A percentile compares a stretch with the other conserved stretches of the same genome.
These are phyloP conservation scores for Rhodofomes roseus DNA, from an alignment of 1,284 basidiomycete genomes.

Conservation along the genomic window DNA sequence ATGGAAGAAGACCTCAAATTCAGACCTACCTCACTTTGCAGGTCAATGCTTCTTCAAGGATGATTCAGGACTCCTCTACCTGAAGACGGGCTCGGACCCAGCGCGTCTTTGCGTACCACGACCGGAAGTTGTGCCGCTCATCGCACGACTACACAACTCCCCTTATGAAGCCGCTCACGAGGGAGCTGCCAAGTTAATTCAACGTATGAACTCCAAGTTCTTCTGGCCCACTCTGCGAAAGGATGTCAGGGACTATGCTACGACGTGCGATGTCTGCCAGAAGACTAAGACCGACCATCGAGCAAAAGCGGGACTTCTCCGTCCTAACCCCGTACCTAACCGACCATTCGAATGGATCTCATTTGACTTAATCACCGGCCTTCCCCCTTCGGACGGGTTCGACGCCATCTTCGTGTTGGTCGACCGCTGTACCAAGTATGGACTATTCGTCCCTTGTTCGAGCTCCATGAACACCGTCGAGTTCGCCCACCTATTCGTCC, in stretches of 20 bases:
- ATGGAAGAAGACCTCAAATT: neutral
- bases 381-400: conserved; percentile 28
- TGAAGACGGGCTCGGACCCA: neutral
- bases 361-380: conserved; percentile 31
- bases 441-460: conserved; percentile 33
- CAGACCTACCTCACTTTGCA: neutral
- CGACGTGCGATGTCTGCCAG: conserved; percentile 31
- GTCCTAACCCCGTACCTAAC: no score
- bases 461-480: no score
- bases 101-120: neutral
- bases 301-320: no score
- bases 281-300: no score
- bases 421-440: conserved; percentile 34
- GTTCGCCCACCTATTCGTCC: conserved; percentile 21
- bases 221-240: conserved; percentile 32
- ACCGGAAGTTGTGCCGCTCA: neutral
- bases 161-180: neutral
- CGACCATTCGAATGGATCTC: no score
- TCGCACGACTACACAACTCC: conserved; percentile 3
- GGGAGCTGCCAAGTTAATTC: conserved; percentile 9
- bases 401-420: conserved; percentile 27
- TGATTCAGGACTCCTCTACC: neutral
- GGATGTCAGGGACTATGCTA: conserved; percentile 17
- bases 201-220: conserved; percentile 15
- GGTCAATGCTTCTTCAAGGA: neutral